Base-by-base conservation (phyloP, 257 asterid genomes). In the Gynochthodes officinalis region DNA sequence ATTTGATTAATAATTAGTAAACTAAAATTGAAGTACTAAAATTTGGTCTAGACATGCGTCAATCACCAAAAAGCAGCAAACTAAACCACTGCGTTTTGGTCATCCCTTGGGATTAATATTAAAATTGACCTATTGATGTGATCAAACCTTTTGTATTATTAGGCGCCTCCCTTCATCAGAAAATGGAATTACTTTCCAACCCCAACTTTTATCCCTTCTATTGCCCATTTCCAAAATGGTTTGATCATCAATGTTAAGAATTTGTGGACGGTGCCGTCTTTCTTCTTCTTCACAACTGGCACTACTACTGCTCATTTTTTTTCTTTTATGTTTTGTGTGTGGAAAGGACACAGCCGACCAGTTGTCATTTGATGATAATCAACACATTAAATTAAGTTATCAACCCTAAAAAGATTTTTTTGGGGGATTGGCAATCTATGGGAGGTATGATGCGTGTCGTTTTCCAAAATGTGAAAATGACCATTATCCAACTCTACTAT, bases 111-210 rank as follows among this genome's bases (percentile, higher is more conserved):
- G 65, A 68, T 75, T 70, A 61, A 75, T 75, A n/a, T 59, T 68
- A 40, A 62, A 71, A 66, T 81, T 66, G 70, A 66, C 73, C 73
- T 43, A 52, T 64, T 82, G 81, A 73, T 77, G 79, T 81, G 79
- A 73, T 75, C 53, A 82, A 39, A 12, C 69, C 61, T 25, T 67
- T 81, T 69, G 83, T 73, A 75, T 10, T 64, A 82, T 76, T 75
- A 78, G 83, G 83, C 81, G 79, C 81, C 66, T 35, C 63, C 68
- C 50, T 14, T 2, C 3, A 37, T 2, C 3, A 7, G 15, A 62
- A 44, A 72, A 30, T 25, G 25, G 2, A 21, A 5, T 39, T 7
- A 27, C 49, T 62, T 70, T 74, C 46, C 46, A 70, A 64, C 14
- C 3, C 67, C 67, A 75, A 48, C 68, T 53, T 65, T 37, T 37